Conservation (phyloP, 2,329 filamentous ascomycete species). For the Fusarium austroafricanum region DNA sequence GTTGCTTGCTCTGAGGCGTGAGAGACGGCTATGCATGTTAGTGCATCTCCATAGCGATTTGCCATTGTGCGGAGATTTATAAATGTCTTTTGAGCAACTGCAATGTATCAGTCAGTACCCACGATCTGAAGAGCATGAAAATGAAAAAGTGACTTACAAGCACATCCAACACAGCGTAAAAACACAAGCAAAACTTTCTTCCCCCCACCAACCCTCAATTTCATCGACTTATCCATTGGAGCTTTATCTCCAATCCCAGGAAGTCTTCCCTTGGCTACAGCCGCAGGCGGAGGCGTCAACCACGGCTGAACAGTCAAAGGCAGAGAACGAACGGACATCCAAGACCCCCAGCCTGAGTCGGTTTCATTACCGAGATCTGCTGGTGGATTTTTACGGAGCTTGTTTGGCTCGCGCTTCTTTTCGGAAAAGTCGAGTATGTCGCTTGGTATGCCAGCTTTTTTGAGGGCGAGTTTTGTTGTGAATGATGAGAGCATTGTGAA, state of each 20-base stretch:
- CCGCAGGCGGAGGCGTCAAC: constrained; percentile 63
- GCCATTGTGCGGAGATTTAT: constrained; percentile 66
- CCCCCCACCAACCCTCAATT: constrained; percentile 58
- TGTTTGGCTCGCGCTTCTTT: constrained; percentile 48
- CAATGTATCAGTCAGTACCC: neutral
- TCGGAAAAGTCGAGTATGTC: constrained; percentile 58
- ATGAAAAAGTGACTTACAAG: constrained; percentile 60
- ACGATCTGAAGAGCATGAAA: neutral
- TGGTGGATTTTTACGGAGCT: constrained; percentile 49
- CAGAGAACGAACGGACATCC: constrained; percentile 63
- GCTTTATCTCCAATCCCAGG: constrained; percentile 62
- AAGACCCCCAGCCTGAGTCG: constrained; percentile 55
- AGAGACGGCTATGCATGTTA: constrained; percentile 69
- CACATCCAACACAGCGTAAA: constrained; percentile 66
- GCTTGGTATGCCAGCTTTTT: constrained; percentile 65
- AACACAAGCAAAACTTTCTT: constrained; percentile 62
- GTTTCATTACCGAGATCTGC: constrained; percentile 45
- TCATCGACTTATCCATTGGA: constrained; percentile 59
- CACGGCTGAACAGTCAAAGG: constrained; percentile 66
- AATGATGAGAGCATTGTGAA: constrained; percentile 65
- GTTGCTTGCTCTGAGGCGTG: constrained; percentile 69
- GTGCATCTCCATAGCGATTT: constrained; percentile 60
- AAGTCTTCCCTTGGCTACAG: constrained; percentile 59
- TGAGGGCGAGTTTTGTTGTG: constrained; percentile 68
- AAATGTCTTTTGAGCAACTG: constrained; percentile 69